A percentile compares a stretch with the other conserved stretches of the same genome.
These are phyloP conservation scores for Jacaranda copaia DNA, from an alignment of 257 asterid genomes.

Conservation along the genomic window DNA sequence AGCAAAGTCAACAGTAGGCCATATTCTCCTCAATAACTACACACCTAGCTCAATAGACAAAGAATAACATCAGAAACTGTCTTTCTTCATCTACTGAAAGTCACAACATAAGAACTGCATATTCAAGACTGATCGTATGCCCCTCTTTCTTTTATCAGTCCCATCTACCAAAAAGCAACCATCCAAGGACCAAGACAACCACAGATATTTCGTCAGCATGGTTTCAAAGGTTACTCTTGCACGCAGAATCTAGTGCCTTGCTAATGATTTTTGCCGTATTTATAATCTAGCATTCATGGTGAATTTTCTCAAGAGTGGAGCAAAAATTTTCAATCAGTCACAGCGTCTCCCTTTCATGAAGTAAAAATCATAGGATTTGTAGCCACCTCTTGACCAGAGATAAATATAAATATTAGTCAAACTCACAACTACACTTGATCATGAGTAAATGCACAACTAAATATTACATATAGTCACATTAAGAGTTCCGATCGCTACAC, in stretches of 20 bases:
- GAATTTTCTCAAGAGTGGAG: neutral
- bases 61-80: constrained; percentile 27
- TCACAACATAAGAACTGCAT: neutral
- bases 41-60: neutral
- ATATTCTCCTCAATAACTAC: constrained; percentile 20
- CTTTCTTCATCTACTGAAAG: constrained; percentile 13
- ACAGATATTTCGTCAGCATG: constrained; percentile 8
- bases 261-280: neutral
- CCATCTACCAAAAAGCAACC: neutral
- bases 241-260: neutral
- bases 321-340: constrained; percentile 14
- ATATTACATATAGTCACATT: neutral
- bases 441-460: constrained; percentile 6
- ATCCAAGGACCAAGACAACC: neutral
- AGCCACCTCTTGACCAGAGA: constrained; percentile 8
- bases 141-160: neutral
- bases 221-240: constrained; percentile 1
- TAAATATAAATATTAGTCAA: neutral
- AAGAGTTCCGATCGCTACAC: constrained; percentile 31
- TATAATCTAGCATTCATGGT: neutral
- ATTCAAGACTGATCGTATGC: constrained; percentile 8
- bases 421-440: neutral
- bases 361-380: neutral
- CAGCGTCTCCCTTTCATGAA: neutral
- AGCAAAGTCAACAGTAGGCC: constrained; percentile 25